Percentiles rank a stretch among this genome's conserved stretches.
Evolutionary conservation across 208 protist species (phyloP).

Genomic region (Acanthamoeba sp.): DNA sequence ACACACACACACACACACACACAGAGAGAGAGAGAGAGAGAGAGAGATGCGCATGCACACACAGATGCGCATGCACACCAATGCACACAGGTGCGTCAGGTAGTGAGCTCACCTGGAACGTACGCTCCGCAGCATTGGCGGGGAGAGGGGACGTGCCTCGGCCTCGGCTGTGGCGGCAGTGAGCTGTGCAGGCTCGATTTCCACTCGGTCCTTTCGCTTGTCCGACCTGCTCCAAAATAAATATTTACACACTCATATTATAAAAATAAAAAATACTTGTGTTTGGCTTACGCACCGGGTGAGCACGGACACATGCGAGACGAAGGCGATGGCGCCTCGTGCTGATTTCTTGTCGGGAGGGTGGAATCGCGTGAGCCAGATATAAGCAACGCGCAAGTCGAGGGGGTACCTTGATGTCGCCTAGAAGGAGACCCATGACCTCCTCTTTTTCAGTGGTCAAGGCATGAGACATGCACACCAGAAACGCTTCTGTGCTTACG

Average conservation of each 20-base stretch:
- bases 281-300: neutral
- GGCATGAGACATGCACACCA: slow-evolving; percentile 73
- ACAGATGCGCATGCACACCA: too few relatives aligned
- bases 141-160: slow-evolving; percentile 23
- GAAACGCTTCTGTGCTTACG: slow-evolving; percentile 45
- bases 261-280: neutral
- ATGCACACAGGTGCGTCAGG: too few relatives aligned
- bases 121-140: too few relatives aligned
- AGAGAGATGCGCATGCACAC: too few relatives aligned
- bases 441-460: slow-evolving; percentile 73
- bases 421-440: slow-evolving; percentile 78
- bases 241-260: neutral
- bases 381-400: neutral
- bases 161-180: slow-evolving; percentile 19
- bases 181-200: slow-evolving; percentile 71
- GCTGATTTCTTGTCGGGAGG: neutral
- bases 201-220: slow-evolving; percentile 74
- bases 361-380: neutral
- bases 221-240: slow-evolving; percentile 57
- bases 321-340: neutral
- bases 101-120: too few relatives aligned
- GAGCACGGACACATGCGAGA: slow-evolving; percentile 19
- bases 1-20: too few relatives aligned
- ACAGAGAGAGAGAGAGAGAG: too few relatives aligned
- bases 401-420: slow-evolving; percentile 32